Evolutionary conservation across 1,284 basidiomycete species (phyloP).

Genomic region (Naganishia sp.): DNA sequence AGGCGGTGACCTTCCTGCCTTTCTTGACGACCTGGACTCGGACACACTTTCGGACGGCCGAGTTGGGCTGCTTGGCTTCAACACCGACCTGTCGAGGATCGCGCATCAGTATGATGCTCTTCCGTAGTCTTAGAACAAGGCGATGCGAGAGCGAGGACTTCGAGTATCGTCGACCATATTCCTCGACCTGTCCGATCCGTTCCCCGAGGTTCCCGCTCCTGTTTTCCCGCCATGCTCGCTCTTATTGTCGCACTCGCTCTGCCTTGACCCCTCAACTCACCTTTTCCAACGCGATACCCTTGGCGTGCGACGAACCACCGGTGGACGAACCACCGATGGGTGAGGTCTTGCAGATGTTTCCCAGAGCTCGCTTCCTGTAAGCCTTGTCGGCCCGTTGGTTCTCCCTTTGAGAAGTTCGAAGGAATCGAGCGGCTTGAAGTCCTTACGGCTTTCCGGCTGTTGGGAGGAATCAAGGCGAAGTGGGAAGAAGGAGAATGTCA

Average conservation of each 20-base stretch:
- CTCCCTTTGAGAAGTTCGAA: constrained; percentile 88
- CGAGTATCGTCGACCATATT: background rate
- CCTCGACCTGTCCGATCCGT: background rate
- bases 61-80: constrained; percentile 46
- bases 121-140: no score
- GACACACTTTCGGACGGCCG: constrained; percentile 97
- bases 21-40: constrained; percentile 95
- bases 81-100: constrained; percentile 5
- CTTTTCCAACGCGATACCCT: constrained; percentile 99
- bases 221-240: background rate
- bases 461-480: no score
- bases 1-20: constrained; percentile 86
- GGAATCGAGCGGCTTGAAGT: constrained; percentile 98
- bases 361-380: constrained; percentile 99
- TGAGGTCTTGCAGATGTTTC: constrained; percentile 99
- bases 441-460: constrained; percentile 94
- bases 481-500: background rate
- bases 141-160: no score
- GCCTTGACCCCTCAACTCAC: constrained; percentile 41
- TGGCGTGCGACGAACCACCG: constrained; percentile 67
- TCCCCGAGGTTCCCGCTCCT: background rate
- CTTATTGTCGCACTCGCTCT: background rate
- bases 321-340: constrained; percentile 94
- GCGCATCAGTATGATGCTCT: background rate
- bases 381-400: constrained; percentile 99